Conservation (phyloP, 805 yeast species). For the Ogataea trehaloabstinens region DNA sequence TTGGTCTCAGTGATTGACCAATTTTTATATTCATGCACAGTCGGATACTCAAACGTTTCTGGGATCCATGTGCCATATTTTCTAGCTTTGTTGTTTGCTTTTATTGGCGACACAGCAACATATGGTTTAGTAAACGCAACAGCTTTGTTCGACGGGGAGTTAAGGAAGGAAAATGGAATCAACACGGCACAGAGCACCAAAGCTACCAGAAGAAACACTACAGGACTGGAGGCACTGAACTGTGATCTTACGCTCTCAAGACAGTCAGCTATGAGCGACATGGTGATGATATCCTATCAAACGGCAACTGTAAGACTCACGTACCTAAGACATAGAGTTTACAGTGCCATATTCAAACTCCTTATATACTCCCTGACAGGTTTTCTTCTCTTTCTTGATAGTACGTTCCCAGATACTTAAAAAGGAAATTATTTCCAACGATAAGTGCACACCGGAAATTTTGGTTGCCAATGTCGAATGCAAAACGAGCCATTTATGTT, state of each 20-base stretch:
- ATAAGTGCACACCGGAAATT: conserved; percentile 9
- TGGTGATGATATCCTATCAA: no score
- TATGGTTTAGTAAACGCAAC: conserved; percentile 16
- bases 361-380: no score
- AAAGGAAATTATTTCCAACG: conserved; percentile 23
- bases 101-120: conserved; percentile 32
- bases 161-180: background rate
- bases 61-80: conserved; percentile 53
- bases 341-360: background rate
- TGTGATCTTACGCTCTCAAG: conserved; percentile 7
- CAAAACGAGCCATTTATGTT: no score
- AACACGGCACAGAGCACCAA: conserved; percentile 8
- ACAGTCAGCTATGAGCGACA: conserved; percentile 10
- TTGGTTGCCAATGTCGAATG: background rate
- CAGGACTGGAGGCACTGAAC: conserved; percentile 9
- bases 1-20: conserved; percentile 51
- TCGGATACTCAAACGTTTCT: conserved; percentile 48
- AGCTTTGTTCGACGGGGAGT: conserved; percentile 1
- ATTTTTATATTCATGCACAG: conserved; percentile 43
- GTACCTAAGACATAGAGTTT: no score
- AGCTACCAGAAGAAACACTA: conserved; percentile 5
- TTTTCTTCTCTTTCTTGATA: conserved; percentile 4
- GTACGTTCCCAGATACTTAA: conserved; percentile 17
- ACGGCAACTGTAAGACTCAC: no score
- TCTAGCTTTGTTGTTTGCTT: conserved; percentile 44